These are phyloP conservation scores for Hibiscus trionum DNA, from an alignment of 345 rosid genomes.

Conservation along the genomic window DNA sequence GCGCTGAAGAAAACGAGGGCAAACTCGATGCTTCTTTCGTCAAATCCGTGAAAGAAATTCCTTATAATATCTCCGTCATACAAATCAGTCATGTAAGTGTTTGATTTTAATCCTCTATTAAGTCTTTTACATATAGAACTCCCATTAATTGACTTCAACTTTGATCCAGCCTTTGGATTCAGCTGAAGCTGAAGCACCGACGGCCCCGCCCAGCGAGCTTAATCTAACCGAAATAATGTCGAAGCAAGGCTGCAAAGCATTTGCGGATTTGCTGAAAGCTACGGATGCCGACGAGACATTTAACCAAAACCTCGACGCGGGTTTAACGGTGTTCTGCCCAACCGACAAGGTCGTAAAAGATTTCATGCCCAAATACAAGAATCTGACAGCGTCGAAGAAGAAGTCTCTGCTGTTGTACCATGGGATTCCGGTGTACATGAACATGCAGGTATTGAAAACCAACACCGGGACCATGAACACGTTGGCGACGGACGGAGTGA, in stretches of 20 bases:
- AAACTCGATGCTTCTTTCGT: slow-evolving; percentile 54
- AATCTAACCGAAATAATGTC: slow-evolving; percentile 56
- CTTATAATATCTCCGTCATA: slow-evolving; percentile 74
- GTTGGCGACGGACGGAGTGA: slow-evolving; percentile 79
- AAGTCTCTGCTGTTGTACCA: slow-evolving; percentile 58
- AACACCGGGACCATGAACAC: slow-evolving; percentile 78
- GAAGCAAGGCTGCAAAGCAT: slow-evolving; percentile 79
- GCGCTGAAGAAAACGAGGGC: slow-evolving; percentile 43
- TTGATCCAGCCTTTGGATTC: slow-evolving; percentile 43
- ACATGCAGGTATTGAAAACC: slow-evolving; percentile 60
- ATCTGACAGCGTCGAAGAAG: slow-evolving; percentile 58
- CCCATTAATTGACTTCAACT: neutral
- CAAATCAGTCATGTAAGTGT: slow-evolving; percentile 54
- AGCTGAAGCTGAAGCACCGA: slow-evolving; percentile 78
- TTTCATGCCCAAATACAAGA: slow-evolving; percentile 68
- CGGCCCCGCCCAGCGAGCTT: slow-evolving; percentile 54
- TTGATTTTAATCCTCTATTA: neutral
- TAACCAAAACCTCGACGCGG: slow-evolving; percentile 67
- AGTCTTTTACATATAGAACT: neutral
- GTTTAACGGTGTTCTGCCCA: slow-evolving; percentile 86
- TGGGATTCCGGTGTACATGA: slow-evolving; percentile 68
- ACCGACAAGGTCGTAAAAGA: slow-evolving; percentile 47
- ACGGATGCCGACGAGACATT: slow-evolving; percentile 57
- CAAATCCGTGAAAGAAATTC: slow-evolving; percentile 61
- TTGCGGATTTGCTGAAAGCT: slow-evolving; percentile 53